Conservation (phyloP, 257 asterid species). For the Primulina huaijiensis region DNA sequence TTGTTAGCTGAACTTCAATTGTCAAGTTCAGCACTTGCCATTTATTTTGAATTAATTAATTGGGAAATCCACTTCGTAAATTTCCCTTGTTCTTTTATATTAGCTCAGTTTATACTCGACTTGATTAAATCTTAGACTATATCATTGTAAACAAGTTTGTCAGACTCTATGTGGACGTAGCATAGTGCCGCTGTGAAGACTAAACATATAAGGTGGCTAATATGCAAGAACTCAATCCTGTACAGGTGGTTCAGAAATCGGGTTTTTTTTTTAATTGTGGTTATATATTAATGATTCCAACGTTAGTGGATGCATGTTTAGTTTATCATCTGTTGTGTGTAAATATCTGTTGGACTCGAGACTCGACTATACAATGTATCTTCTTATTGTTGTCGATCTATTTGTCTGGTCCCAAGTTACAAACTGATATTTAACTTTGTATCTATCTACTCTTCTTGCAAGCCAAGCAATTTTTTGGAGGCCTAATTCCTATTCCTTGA, state of each 20-base stretch:
- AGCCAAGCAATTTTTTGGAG: not conserved
- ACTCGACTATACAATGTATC: not conserved
- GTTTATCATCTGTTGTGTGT: not conserved
- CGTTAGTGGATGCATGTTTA: not conserved
- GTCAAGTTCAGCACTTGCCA: not conserved
- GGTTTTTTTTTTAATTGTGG: not conserved
- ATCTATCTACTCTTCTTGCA: not conserved
- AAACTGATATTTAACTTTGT: not conserved
- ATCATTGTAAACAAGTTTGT: not conserved
- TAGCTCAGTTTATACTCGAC: not conserved
- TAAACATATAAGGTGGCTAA: not conserved
- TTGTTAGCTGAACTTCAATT: not conserved
- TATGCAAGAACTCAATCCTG: not conserved
- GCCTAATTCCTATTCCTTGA: not conserved
- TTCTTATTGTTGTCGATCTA: not conserved
- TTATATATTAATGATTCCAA: not conserved
- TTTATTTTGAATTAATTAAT: too few species aligned
- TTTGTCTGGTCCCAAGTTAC: not conserved
- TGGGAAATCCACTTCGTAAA: not conserved
- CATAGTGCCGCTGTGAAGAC: not conserved
- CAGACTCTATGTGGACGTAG: not conserved
- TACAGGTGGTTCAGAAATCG: not conserved
- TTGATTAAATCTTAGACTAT: not conserved
- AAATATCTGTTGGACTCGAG: not conserved
- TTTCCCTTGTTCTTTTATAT: too few species aligned